Evolutionary conservation across 352 stramenopile genomes (phyloP), one percentile per base, ranked within the genome.

Genomic region (Pythium folliculosum): DNA sequence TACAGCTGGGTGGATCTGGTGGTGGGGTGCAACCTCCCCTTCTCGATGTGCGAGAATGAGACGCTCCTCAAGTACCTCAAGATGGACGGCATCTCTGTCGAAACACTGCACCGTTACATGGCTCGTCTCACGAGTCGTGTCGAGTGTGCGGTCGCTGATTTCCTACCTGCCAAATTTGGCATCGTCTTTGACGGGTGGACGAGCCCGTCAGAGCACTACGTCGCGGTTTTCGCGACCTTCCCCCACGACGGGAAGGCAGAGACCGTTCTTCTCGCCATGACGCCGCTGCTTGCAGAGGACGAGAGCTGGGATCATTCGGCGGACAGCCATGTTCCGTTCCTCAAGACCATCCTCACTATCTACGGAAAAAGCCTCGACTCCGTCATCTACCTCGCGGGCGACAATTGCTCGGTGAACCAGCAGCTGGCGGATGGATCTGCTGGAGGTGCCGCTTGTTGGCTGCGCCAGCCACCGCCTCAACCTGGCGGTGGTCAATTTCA

Each of bases 391-490:
- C 51, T 74, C 10, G 66, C 65, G 19, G 66, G 53, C 6, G 66
- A 69, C 43, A 73, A 74, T 30, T 67, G 54, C 53, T 38, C 51
- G 3, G 62, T 70, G 0, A 74, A 70, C 40, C 54, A 48, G 3
- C 3, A 1, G 27, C 19, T 70, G 10, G 40, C 67, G 9, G 32
- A 49, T 4, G 9, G 32, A 49, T 4, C 7, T 45, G 12, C 22
- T 67, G 6, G n/a, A 16, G 9, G 61, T 70, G 16, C 50, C 67
- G 1, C 27, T 74, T 21, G 45, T 74, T 8, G 57, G 67, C 17
- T 67, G 67, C 30, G 67, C 57, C 6, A 70, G 57, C 60, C 67
- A 70, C 27, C 50, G 62, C 5, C 52, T 74, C 0, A 70, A 70
- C 40, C 17, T 74, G 5, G 62, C 57, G 0, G 52, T 70, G 3